These are phyloP conservation scores for Ophiocordyceps sinensis DNA, from an alignment of 2,329 filamentous ascomycete genomes.

Conservation along the genomic window DNA sequence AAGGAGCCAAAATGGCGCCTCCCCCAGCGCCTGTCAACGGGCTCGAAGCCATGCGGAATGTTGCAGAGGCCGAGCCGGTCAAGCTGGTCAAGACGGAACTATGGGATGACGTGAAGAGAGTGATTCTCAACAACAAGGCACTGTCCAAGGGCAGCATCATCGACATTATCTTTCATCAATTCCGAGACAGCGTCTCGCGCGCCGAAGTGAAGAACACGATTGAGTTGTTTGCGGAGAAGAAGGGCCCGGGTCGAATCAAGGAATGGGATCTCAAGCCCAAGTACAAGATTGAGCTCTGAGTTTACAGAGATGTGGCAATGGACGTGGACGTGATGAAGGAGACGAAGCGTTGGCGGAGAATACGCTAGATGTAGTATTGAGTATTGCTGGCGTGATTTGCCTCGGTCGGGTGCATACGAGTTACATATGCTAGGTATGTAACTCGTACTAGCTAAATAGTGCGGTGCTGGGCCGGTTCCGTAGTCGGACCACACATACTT, in stretches of 20 bases:
- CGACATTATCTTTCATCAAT: slow-evolving; percentile 24
- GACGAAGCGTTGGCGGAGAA: too few species aligned
- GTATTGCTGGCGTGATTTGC: too few species aligned
- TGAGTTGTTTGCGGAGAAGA: slow-evolving; percentile 25
- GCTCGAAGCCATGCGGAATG: slow-evolving; percentile 18
- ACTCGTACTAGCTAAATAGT: too few species aligned
- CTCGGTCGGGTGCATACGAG: too few species aligned
- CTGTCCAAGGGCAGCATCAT: slow-evolving; percentile 26
- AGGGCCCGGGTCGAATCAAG: slow-evolving; percentile 20
- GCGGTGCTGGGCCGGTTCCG: too few species aligned
- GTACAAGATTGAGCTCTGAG: slow-evolving; percentile 18
- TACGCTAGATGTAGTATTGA: too few species aligned
- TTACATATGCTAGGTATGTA: too few species aligned
- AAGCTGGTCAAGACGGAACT: slow-evolving; percentile 24
- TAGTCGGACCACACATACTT: too few species aligned
- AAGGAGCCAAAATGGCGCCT: slow-evolving; percentile 15
- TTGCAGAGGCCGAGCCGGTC: slow-evolving; percentile 5
- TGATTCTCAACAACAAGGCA: slow-evolving; percentile 24
- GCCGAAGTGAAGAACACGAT: slow-evolving; percentile 27
- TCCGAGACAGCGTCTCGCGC: slow-evolving; percentile 21
- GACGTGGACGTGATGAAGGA: too few species aligned
- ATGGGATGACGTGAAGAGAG: slow-evolving; percentile 25
- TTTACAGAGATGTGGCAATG: neutral
- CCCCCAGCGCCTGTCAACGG: slow-evolving; percentile 19
- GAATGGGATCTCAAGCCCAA: slow-evolving; percentile 25